phyloP scores from a whole-genome alignment of 139 green algal species.

The Pseudopediastrum boryanum region DNA sequence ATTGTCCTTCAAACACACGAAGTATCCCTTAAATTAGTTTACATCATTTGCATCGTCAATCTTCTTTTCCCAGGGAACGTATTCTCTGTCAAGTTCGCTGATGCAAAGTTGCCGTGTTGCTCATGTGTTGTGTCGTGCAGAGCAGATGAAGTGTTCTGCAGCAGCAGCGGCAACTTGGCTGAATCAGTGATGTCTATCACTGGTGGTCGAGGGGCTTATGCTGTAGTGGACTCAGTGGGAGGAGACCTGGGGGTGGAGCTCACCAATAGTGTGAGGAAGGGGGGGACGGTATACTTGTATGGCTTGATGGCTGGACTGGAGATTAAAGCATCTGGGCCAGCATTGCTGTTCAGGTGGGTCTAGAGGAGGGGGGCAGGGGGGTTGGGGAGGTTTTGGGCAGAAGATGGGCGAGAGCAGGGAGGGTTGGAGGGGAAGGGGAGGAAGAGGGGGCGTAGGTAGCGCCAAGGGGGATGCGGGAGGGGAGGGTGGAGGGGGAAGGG shows the following conservation, averaged over 20 bases:
- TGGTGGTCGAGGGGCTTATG: neutral
- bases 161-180: neutral
- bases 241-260: conserved; percentile 11
- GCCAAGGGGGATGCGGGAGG: too few species aligned
- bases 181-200: conserved; percentile 30
- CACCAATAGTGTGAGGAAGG: conserved; percentile 5
- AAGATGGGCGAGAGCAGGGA: neutral
- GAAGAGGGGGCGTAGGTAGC: too few species aligned
- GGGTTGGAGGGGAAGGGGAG: neutral
- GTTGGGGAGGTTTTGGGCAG: neutral
- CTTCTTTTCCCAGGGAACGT: neutral
- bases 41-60: neutral
- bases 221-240: conserved; percentile 25
- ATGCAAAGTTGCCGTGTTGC: neutral
- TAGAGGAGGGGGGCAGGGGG: neutral
- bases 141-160: conserved; percentile 25
- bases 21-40: neutral
- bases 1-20: neutral
- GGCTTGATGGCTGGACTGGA: conserved; percentile 30
- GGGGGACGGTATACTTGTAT: conserved; percentile 31
- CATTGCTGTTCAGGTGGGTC: conserved; percentile 27
- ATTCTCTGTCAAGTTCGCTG: neutral
- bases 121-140: neutral
- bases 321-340: conserved; percentile 7
- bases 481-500: neutral